Base-by-base conservation (phyloP, 306 rosid species). In the Cotoneaster glaucophyllus region DNA sequence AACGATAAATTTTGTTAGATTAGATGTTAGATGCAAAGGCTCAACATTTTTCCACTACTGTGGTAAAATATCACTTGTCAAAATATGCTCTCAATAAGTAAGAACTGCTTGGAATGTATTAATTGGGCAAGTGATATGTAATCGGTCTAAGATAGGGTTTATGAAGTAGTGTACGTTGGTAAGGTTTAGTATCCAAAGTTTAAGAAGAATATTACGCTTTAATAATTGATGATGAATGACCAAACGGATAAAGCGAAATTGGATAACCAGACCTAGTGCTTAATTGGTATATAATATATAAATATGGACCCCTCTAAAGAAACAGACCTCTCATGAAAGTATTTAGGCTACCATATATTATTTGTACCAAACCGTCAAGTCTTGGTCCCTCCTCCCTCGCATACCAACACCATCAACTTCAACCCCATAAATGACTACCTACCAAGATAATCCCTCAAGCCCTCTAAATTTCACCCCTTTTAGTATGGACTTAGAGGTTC, bases 191-290 rank as follows among this genome's bases (percentile, higher is more conserved):
- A 62, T 72, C 73, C 75, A 28, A 82, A 80, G 81, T 81, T 75
- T 79, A 78, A 81, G 85, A 85, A 70, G 83, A 79, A 89, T 87
- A 89, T 83, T 82, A 82, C 6, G 67, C 83, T 89, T 83, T 83
- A 87, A 87, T 89, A 82, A 87, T 87, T 89, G 88, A 78, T 83
- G 89, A 84, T 71, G 77, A 86, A 83, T 83, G 89, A 85, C 88
- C 74, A 83, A 37, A 79, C 86, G 74, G 81, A 79, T 75, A 87
- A 89, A 85, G 91, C 25, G 85, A 79, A 70, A 64, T 77, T 74
- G 59, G 88, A 80, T 81, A 85, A 85, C 82, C 80, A 63, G 76
- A 10, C 18, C 21, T 0, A 2, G 24, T 7, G 59, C 59, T 54
- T 19, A 44, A 39, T 43, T 43, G 48, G 48, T 11, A 43, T 43